Conservation (phyloP, 257 asterid species). For the Ajuga chamaepitys region DNA sequence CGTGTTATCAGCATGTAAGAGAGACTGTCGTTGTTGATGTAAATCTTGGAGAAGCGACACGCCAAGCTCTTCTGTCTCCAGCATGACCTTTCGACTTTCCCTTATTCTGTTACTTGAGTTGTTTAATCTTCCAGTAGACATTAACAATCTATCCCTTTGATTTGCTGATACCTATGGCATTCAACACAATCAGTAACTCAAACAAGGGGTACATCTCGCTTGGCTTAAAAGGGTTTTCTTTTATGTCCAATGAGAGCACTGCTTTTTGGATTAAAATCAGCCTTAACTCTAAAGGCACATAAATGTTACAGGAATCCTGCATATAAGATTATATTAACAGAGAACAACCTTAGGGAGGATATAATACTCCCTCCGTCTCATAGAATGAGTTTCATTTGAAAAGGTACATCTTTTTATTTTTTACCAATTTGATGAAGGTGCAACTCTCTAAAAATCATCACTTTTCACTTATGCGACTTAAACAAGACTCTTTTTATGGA, state of each 20-base stretch:
- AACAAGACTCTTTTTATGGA: no score
- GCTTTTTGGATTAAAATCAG: background rate
- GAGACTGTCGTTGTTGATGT: conserved; percentile 76
- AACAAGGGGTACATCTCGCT: background rate
- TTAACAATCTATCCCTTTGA: conserved; percentile 56
- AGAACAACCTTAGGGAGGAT: background rate
- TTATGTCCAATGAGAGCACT: background rate
- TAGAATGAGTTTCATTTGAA: no score
- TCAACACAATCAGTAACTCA: background rate
- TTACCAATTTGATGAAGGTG: no score
- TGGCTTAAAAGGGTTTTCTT: background rate
- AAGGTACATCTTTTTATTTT: no score
- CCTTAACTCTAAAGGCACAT: background rate
- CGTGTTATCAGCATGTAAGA: conserved; percentile 56
- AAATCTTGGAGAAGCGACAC: conserved; percentile 85
- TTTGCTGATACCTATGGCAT: conserved; percentile 58
- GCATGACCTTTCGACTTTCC: conserved; percentile 72
- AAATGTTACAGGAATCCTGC: background rate
- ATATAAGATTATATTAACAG: background rate
- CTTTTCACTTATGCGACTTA: no score
- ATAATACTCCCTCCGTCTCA: no score
- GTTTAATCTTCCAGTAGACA: conserved; percentile 55
- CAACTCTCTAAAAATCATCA: no score
- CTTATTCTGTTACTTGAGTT: conserved; percentile 60
- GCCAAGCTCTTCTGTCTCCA: conserved; percentile 90